Percentiles rank a stretch among this genome's conserved stretches.
Conservation (phyloP, 1,284 basidiomycete genomes). For the Bondarzewia mesenterica region DNA sequence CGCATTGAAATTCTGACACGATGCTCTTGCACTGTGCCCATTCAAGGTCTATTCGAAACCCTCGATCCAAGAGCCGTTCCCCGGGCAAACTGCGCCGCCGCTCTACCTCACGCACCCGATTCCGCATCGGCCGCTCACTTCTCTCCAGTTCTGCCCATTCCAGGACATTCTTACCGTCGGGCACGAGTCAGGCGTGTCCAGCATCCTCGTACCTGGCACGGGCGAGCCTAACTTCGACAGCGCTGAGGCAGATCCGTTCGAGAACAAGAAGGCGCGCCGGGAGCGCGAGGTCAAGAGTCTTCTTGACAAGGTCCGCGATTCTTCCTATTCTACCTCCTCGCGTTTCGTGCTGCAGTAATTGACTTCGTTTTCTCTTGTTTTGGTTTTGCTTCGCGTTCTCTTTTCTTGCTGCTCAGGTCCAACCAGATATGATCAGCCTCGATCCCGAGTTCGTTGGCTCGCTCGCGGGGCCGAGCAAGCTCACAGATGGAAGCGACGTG, state of each 20-base stretch:
- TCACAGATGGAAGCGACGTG: slow-evolving; percentile 35
- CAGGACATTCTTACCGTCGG: slow-evolving; percentile 85
- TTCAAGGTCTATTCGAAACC: slow-evolving; percentile 73
- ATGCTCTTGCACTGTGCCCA: background rate
- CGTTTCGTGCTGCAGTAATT: no score
- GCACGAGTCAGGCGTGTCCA: slow-evolving; percentile 71
- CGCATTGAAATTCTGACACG: background rate
- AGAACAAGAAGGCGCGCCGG: slow-evolving; percentile 72
- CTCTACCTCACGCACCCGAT: slow-evolving; percentile 83
- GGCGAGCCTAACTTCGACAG: slow-evolving; percentile 97
- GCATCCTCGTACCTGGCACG: slow-evolving; percentile 82
- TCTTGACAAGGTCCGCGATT: slow-evolving; percentile 71
- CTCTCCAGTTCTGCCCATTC: slow-evolving; percentile 82
- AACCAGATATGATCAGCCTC: slow-evolving; percentile 89
- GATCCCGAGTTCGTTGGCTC: slow-evolving; percentile 81
- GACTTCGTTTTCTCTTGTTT: background rate
- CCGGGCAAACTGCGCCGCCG: slow-evolving; percentile 51
- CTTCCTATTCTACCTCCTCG: no score
- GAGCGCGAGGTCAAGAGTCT: slow-evolving; percentile 90
- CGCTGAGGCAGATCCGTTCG: slow-evolving; percentile 90
- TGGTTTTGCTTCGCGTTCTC: background rate
- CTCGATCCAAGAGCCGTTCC: slow-evolving; percentile 48
- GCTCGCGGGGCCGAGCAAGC: slow-evolving; percentile 53
- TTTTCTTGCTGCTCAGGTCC: slow-evolving; percentile 46
- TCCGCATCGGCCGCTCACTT: slow-evolving; percentile 58